phyloP scores from a whole-genome alignment of 2,329 filamentous ascomycete species.

The Nigrospora osmanthi region DNA sequence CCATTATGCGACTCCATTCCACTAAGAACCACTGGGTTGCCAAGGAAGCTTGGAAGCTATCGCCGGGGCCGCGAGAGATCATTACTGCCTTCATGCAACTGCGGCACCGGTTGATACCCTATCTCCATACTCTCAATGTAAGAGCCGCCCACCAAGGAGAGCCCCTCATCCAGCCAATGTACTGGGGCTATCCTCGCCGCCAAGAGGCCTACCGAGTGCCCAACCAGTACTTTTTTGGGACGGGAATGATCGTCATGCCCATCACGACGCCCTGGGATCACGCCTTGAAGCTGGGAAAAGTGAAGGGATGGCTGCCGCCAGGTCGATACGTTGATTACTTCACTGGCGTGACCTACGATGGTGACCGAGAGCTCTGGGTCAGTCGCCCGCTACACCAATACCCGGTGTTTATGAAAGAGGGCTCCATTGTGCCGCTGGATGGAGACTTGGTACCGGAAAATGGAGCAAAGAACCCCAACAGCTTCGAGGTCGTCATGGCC shows the following conservation, averaged over 20 bases:
- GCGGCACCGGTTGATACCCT: constrained; percentile 52
- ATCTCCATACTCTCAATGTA: constrained; percentile 50
- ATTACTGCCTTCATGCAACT: constrained; percentile 43
- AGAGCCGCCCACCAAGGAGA: constrained; percentile 32
- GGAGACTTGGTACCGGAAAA: constrained; percentile 30
- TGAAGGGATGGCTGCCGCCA: constrained; percentile 49
- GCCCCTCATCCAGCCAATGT: constrained; percentile 53
- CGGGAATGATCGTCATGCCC: constrained; percentile 46
- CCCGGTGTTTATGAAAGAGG: constrained; percentile 47
- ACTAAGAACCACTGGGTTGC: constrained; percentile 48
- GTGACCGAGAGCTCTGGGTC: constrained; percentile 41
- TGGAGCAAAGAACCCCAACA: constrained; percentile 36
- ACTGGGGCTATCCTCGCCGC: constrained; percentile 47
- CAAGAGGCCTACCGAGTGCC: constrained; percentile 47
- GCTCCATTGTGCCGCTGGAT: constrained; percentile 51
- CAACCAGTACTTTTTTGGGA: constrained; percentile 54
- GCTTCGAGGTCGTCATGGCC: constrained; percentile 39
- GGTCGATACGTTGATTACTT: constrained; percentile 50
- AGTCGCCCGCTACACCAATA: constrained; percentile 39
- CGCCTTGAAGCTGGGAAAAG: constrained; percentile 35
- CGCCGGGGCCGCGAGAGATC: constrained; percentile 31
- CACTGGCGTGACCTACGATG: constrained; percentile 48
- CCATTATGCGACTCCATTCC: constrained; percentile 54
- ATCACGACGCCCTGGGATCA: constrained; percentile 42
- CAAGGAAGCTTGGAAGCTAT: constrained; percentile 55